Percentiles rank a stretch among this genome's conserved stretches.
These are phyloP conservation scores for Sabuloglossum arenarium DNA, from an alignment of 495 filamentous ascomycete genomes.

Conservation along the genomic window DNA sequence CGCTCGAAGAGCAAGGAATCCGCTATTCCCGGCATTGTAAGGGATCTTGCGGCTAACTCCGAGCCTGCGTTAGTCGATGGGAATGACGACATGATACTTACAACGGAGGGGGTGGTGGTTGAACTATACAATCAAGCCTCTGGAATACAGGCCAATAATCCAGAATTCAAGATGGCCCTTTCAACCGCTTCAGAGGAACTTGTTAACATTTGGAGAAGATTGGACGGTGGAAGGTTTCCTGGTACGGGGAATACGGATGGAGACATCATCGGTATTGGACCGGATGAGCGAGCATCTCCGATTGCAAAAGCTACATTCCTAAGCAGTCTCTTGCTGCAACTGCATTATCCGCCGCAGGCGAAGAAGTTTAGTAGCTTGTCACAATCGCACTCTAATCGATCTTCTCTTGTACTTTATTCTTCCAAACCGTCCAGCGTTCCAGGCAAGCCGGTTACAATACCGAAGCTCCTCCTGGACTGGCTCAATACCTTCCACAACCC, in stretches of 20 bases:
- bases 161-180: background rate
- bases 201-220: conserved; percentile 9
- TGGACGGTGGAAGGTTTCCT: background rate
- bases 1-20: conserved; percentile 20
- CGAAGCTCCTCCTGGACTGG: conserved; percentile 62
- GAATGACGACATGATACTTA: conserved; percentile 29
- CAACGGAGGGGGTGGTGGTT: conserved; percentile 30
- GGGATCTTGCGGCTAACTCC: conserved; percentile 25
- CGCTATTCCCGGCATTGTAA: conserved; percentile 27
- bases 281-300: conserved; percentile 31
- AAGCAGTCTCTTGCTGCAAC: conserved; percentile 19
- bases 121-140: conserved; percentile 14
- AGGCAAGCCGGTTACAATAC: conserved; percentile 26
- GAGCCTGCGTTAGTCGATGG: conserved; percentile 24
- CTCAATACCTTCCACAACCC: conserved; percentile 45
- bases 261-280: conserved; percentile 37
- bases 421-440: conserved; percentile 7
- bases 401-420: background rate
- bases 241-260: conserved; percentile 11
- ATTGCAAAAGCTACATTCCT: conserved; percentile 57
- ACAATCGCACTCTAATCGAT: conserved; percentile 7
- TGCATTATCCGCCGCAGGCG: conserved; percentile 5
- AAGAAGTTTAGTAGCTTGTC: conserved; percentile 9
- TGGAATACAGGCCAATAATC: conserved; percentile 14
- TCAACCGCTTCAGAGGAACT: background rate